These are phyloP conservation scores for Gonapodya prolifera DNA, from an alignment of 192 early-diverging fungal genomes.

Conservation along the genomic window DNA sequence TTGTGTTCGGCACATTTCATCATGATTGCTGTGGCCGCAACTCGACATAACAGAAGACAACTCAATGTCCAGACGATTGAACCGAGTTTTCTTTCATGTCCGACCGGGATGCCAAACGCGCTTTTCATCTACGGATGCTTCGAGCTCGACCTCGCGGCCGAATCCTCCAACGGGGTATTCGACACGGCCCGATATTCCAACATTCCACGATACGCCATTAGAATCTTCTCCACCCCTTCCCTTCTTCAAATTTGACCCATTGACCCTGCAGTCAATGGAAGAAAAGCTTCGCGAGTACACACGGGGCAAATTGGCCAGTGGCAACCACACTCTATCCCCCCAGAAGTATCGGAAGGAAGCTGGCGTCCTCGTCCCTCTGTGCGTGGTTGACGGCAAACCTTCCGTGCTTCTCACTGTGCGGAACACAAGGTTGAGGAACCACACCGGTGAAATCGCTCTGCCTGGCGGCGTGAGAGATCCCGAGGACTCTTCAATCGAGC, in stretches of 20 bases:
- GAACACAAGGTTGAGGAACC: not conserved
- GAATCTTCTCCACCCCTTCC: not conserved
- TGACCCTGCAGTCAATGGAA: not conserved
- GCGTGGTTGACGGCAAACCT: not conserved
- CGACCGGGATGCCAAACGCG: not conserved
- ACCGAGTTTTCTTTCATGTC: not conserved
- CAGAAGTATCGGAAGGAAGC: not conserved
- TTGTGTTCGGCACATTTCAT: not conserved
- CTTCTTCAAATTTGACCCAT: not conserved
- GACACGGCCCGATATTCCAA: not conserved
- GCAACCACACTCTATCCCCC: no score
- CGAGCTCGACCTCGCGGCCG: no score
- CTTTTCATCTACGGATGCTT: not conserved
- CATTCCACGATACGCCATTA: not conserved
- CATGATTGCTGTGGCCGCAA: not conserved
- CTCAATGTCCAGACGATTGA: no score
- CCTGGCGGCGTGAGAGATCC: not conserved
- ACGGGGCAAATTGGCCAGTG: no score
- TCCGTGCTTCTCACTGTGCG: not conserved
- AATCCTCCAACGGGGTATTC: not conserved
- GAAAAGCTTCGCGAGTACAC: not conserved
- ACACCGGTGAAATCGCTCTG: constrained; percentile 1
- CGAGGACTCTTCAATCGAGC: not conserved
- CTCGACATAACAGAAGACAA: no score
- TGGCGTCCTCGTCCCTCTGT: not conserved